A percentile compares a stretch with the other conserved stretches of the same genome.
Evolutionary conservation across 2,329 filamentous ascomycete genomes (phyloP).

Genomic region (Pezicula neosporulosa): DNA sequence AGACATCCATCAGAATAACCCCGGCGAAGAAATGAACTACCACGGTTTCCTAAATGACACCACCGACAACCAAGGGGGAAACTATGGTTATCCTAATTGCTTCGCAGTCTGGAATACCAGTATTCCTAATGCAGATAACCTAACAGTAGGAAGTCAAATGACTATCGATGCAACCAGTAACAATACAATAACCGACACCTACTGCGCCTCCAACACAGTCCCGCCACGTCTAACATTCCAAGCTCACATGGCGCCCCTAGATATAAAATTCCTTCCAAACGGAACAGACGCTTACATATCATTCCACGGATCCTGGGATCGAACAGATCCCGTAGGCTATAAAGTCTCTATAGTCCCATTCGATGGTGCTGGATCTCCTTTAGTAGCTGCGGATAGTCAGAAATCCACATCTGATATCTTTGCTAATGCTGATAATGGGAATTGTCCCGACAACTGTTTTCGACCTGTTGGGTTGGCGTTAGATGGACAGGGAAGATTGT

Average conservation of each 20-base stretch:
- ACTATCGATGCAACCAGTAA: slow-evolving; percentile 30
- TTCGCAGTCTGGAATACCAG: slow-evolving; percentile 61
- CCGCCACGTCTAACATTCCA: slow-evolving; percentile 56
- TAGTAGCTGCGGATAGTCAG: slow-evolving; percentile 36
- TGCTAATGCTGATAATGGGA: slow-evolving; percentile 46
- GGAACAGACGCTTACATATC: slow-evolving; percentile 61
- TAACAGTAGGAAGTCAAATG: slow-evolving; percentile 49
- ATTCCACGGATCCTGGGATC: slow-evolving; percentile 72
- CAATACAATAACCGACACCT: slow-evolving; percentile 37
- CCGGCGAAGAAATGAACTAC: slow-evolving; percentile 72
- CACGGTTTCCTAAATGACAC: slow-evolving; percentile 51
- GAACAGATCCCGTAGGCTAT: slow-evolving; percentile 44
- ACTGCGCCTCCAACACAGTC: slow-evolving; percentile 40
- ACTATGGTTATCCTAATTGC: slow-evolving; percentile 71
- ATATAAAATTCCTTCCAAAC: slow-evolving; percentile 61
- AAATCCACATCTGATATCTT: slow-evolving; percentile 50
- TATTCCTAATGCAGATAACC: slow-evolving; percentile 36
- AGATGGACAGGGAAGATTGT: slow-evolving; percentile 53
- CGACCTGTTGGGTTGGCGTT: slow-evolving; percentile 57
- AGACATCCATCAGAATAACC: slow-evolving; percentile 67
- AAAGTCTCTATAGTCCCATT: slow-evolving; percentile 40
- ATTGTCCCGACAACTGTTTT: slow-evolving; percentile 57
- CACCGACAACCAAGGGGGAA: slow-evolving; percentile 36
- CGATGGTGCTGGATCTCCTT: slow-evolving; percentile 36
- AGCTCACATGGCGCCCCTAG: slow-evolving; percentile 68